Percentiles rank a stretch among this genome's conserved stretches.
Evolutionary conservation across 1,139 yeast species (phyloP).

Genomic region (Yamadazyma pseudoaaseri): DNA sequence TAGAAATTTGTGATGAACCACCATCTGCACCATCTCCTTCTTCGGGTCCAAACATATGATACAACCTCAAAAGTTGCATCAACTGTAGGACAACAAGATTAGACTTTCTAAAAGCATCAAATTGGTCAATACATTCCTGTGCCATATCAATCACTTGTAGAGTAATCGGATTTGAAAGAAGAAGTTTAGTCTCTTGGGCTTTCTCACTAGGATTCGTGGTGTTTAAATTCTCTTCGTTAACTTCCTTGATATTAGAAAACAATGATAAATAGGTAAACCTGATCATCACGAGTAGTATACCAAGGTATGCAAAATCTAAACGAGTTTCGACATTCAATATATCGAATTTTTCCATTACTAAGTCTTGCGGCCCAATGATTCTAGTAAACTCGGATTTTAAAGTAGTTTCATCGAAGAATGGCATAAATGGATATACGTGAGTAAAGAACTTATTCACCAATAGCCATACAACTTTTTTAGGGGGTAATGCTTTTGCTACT

Average conservation of each 20-base stretch:
- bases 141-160: slow-evolving; percentile 37
- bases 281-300: slow-evolving; percentile 26
- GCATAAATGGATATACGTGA: slow-evolving; percentile 46
- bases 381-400: slow-evolving; percentile 23
- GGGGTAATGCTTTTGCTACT: slow-evolving; percentile 45
- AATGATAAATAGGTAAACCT: slow-evolving; percentile 32
- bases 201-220: slow-evolving; percentile 24
- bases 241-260: slow-evolving; percentile 29
- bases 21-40: slow-evolving; percentile 53
- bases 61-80: slow-evolving; percentile 35
- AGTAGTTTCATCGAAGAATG: slow-evolving; percentile 45
- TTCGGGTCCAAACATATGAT: slow-evolving; percentile 48
- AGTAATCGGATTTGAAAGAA: slow-evolving; percentile 21
- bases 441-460: slow-evolving; percentile 45
- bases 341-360: slow-evolving; percentile 16
- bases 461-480: slow-evolving; percentile 44
- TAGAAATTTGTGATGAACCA: slow-evolving; percentile 38
- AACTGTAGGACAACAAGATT: slow-evolving; percentile 53
- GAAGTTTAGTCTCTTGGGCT: slow-evolving; percentile 11
- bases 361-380: slow-evolving; percentile 27
- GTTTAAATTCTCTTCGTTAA: slow-evolving; percentile 27
- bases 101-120: slow-evolving; percentile 35
- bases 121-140: slow-evolving; percentile 38
- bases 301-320: slow-evolving; percentile 33
- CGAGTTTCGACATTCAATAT: slow-evolving; percentile 25